Conservation (phyloP, 2,329 filamentous ascomycete species). For the Phaeophleospora eucalypticola region DNA sequence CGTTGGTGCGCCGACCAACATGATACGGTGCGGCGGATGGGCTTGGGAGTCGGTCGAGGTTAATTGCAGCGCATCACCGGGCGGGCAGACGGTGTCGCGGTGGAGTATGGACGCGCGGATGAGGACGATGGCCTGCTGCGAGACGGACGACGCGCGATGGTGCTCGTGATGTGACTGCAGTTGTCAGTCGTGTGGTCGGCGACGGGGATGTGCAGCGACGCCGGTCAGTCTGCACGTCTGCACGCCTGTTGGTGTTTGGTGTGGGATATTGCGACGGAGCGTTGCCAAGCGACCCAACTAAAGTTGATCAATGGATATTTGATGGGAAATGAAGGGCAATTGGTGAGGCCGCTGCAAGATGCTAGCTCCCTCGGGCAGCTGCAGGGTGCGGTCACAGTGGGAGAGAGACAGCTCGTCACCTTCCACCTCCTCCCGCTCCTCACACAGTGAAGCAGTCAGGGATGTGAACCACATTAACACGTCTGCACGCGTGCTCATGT, state of each 20-base stretch:
- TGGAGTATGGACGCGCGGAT: neutral
- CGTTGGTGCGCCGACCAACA: neutral
- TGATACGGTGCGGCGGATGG: neutral
- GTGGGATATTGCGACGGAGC: too few relatives aligned
- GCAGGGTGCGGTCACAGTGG: too few relatives aligned
- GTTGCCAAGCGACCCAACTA: too few relatives aligned
- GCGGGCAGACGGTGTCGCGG: neutral
- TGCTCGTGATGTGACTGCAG: too few relatives aligned
- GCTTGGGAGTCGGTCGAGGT: neutral
- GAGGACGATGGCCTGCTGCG: neutral
- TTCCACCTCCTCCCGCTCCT: neutral
- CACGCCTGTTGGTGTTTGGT: neutral
- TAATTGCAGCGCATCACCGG: constrained; percentile 1
- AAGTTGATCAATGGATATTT: too few relatives aligned
- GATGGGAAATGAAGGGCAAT: neutral
- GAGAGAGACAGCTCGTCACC: too few relatives aligned
- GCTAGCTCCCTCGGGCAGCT: too few relatives aligned
- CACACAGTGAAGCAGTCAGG: too few relatives aligned
- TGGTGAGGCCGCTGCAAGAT: too few relatives aligned
- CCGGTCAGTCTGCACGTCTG: neutral
- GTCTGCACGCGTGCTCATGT: too few relatives aligned
- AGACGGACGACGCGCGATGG: neutral
- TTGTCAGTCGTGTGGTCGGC: neutral
- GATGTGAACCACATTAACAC: too few relatives aligned
- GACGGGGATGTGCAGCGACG: neutral